A percentile compares a stretch with the other conserved stretches of the same genome.
These are phyloP conservation scores for Phytophthora macrochlamydospora DNA, from an alignment of 352 stramenopile species.

Conservation along the genomic window DNA sequence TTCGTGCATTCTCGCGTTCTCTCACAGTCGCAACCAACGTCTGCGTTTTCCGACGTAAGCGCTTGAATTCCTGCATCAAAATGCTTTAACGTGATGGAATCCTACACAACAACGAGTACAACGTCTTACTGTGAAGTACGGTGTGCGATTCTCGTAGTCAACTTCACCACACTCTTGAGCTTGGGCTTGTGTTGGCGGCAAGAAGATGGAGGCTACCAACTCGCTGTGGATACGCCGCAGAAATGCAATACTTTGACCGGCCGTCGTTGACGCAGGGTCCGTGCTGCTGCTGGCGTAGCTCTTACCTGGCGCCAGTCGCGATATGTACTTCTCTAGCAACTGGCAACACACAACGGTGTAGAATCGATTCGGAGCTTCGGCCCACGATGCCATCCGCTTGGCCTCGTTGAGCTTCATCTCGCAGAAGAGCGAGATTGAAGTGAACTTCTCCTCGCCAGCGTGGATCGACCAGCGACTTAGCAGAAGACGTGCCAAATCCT, in stretches of 20 bases:
- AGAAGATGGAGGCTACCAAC: slow-evolving; percentile 60
- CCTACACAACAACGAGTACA: background rate
- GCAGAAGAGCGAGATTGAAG: slow-evolving; percentile 74
- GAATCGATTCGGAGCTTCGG: slow-evolving; percentile 78
- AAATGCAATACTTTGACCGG: slow-evolving; percentile 51
- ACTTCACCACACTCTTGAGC: slow-evolving; percentile 11
- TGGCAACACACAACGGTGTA: slow-evolving; percentile 74
- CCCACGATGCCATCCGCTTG: slow-evolving; percentile 72
- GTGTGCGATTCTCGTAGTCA: slow-evolving; percentile 48
- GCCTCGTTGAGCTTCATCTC: slow-evolving; percentile 84
- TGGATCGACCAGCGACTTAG: slow-evolving; percentile 74
- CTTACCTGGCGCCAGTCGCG: slow-evolving; percentile 23
- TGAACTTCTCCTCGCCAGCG: slow-evolving; percentile 54
- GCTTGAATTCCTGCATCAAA: slow-evolving; percentile 58
- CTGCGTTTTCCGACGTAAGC: slow-evolving; percentile 53
- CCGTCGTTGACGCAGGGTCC: slow-evolving; percentile 11
- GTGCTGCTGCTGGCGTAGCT: slow-evolving; percentile 5
- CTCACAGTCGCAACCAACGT: slow-evolving; percentile 54
- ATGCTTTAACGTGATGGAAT: background rate
- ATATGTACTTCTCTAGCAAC: slow-evolving; percentile 69
- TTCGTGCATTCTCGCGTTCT: slow-evolving; percentile 51
- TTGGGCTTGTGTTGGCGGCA: slow-evolving; percentile 32
- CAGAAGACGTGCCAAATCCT: slow-evolving; percentile 60
- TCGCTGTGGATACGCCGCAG: slow-evolving; percentile 57
- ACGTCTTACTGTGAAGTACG: slow-evolving; percentile 59